Evolutionary conservation across 2,329 filamentous ascomycete species (phyloP).

Genomic region (Pseudocercospora fijiensis): DNA sequence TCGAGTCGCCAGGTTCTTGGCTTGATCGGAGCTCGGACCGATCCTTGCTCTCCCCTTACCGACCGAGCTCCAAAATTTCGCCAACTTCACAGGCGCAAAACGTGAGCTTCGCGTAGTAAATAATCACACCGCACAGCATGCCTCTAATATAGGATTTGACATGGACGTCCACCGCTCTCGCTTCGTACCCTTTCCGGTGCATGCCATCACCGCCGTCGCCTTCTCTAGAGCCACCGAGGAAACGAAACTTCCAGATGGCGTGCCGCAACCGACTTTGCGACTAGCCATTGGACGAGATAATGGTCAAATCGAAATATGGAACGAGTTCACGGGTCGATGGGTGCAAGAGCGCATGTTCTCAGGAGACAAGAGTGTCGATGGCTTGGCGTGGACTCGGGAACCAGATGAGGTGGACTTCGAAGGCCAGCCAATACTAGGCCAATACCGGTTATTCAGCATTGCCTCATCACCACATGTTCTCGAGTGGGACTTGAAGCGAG

Average conservation of each 20-base stretch:
- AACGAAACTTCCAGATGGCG: slow-evolving; percentile 27
- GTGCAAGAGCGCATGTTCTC: slow-evolving; percentile 83
- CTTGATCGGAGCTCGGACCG: neutral
- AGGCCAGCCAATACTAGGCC: slow-evolving; percentile 64
- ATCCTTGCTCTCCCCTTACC: neutral
- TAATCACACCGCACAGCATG: neutral
- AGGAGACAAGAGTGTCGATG: slow-evolving; percentile 78
- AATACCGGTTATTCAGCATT: slow-evolving; percentile 88
- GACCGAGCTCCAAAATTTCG: slow-evolving; percentile 2
- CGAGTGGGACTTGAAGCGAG: slow-evolving; percentile 87
- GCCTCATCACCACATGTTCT: slow-evolving; percentile 89
- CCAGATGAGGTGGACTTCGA: slow-evolving; percentile 67
- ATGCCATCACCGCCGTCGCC: slow-evolving; percentile 89
- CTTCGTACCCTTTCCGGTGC: slow-evolving; percentile 88
- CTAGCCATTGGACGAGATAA: slow-evolving; percentile 90
- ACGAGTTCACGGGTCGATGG: slow-evolving; percentile 78
- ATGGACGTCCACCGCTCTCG: slow-evolving; percentile 98
- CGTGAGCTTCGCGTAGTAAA: neutral
- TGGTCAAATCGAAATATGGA: slow-evolving; percentile 98
- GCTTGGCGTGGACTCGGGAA: slow-evolving; percentile 87
- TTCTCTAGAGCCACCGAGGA: slow-evolving; percentile 66
- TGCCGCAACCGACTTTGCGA: slow-evolving; percentile 60
- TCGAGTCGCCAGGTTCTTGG: neutral
- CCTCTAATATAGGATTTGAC: slow-evolving; percentile 9
- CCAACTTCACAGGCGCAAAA: neutral